These are phyloP conservation scores for Cyclocybe cylindracea DNA, from an alignment of 768 basidiomycete species.

Conservation along the genomic window DNA sequence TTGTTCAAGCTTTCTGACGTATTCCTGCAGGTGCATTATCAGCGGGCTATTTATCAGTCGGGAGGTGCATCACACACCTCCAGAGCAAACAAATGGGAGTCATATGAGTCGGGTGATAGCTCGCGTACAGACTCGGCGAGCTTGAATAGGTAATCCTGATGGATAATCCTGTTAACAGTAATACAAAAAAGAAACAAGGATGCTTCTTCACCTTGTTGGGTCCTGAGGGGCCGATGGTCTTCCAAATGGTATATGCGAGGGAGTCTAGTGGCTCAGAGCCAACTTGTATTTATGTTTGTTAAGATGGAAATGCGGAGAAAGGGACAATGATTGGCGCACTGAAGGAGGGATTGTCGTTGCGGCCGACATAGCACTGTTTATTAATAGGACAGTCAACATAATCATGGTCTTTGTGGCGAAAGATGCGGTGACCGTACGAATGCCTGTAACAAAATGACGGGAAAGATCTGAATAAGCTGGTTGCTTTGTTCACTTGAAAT, in stretches of 20 bases:
- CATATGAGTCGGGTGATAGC: constrained; percentile 72
- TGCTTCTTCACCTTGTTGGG: constrained; percentile 69
- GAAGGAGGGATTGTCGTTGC: constrained; percentile 86
- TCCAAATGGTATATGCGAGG: constrained; percentile 72
- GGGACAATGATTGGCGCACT: constrained; percentile 42
- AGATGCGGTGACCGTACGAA: constrained; percentile 39
- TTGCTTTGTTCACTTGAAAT: neutral
- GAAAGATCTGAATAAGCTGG: neutral
- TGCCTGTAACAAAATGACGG: constrained; percentile 36
- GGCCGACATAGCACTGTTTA: constrained; percentile 81
- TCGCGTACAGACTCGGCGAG: constrained; percentile 73
- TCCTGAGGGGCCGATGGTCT: constrained; percentile 83
- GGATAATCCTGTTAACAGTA: neutral
- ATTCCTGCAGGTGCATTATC: too few relatives aligned
- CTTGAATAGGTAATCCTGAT: constrained; percentile 83
- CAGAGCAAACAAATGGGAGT: constrained; percentile 75
- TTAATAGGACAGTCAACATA: neutral
- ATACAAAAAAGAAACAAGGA: neutral
- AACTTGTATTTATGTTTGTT: constrained; percentile 42
- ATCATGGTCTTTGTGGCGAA: too few relatives aligned
- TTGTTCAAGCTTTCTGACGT: too few relatives aligned
- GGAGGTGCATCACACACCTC: constrained; percentile 54
- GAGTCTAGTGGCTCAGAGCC: constrained; percentile 77
- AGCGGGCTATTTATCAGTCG: neutral
- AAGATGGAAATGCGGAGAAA: neutral